Evolutionary conservation across 2,329 filamentous ascomycete species (phyloP).

Genomic region (Neonectria punicea): DNA sequence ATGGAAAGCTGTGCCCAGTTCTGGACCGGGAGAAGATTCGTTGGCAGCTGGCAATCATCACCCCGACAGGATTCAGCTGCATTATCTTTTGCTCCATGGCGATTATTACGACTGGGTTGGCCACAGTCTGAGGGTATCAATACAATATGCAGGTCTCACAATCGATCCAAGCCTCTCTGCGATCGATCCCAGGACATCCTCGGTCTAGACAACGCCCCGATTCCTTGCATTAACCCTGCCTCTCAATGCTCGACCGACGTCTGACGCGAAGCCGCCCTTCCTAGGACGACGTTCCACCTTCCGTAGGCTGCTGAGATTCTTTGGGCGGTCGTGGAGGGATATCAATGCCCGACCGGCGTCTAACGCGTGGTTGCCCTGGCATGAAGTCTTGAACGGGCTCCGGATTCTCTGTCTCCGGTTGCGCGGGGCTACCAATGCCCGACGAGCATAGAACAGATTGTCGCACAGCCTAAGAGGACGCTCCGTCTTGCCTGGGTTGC

Average conservation of each 20-base stretch:
- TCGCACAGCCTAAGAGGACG: slow-evolving; percentile 22
- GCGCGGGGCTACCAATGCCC: background rate
- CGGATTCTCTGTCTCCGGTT: too few relatives aligned
- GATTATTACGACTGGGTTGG: background rate
- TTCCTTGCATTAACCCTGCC: background rate
- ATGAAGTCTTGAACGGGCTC: background rate
- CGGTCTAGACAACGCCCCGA: background rate
- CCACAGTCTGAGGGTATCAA: slow-evolving; percentile 7
- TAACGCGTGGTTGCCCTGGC: too few relatives aligned
- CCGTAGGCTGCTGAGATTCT: too few relatives aligned
- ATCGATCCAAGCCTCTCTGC: too few relatives aligned
- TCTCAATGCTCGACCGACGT: background rate
- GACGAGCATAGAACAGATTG: background rate
- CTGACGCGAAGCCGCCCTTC: background rate
- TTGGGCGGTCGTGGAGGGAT: background rate
- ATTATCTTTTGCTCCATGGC: background rate
- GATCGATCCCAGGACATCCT: background rate
- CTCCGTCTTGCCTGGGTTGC: slow-evolving; percentile 20
- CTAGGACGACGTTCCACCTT: background rate
- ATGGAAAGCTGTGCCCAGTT: background rate
- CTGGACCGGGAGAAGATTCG: background rate
- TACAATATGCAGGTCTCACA: background rate
- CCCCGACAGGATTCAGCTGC: background rate
- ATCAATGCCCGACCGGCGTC: background rate
- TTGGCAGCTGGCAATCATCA: background rate